Evolutionary conservation across 2,329 filamentous ascomycete genomes (phyloP), one percentile per base, ranked within the genome.

Genomic region (Coccinonectria pachysandricola): DNA sequence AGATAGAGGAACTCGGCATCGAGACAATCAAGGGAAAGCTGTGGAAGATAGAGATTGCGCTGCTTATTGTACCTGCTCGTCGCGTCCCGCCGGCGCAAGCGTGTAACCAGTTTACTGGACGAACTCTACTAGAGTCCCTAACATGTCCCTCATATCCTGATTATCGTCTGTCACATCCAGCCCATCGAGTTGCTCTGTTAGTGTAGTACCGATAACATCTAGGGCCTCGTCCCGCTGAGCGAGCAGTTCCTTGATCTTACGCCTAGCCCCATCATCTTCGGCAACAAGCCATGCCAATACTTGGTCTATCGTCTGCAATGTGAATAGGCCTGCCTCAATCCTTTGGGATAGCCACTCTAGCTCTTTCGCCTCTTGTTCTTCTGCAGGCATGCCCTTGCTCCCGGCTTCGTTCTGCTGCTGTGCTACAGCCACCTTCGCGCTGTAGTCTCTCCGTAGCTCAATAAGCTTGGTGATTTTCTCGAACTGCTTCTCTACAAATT

Each of bases 401-500:
- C 32, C 41, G 22, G 23, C 32, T 2, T 44, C 36, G 25, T 59
- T 59, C 27, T 70, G 71, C 46, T 82, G 72, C 34, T 57, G 52
- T 11, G 49, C 52, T 11, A 37, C 42, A 26, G 87, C 79, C 1
- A 83, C 75, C 0, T 65, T 59, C 1, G 57, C 60, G 0, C 70
- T 68, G 49, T 86, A 93, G 8, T 82, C 79, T 24, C 72, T 60
- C 20, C 87, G 71, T 24, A 95, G 54, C 33, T 68, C 64, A 18
- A 93, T 53, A 4, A 96, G 62, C 48, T 77, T 83, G 5, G 50
- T 59, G 19, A 85, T 73, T 62, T 96, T 96, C 40, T 79, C 84
- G 50, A 92, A 94, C 39, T 94, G 77, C 49, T 85, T 93, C 53
- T 98, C 91, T 11, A 94, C 80, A 45, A 96, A 96, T 49, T 98